phyloP scores from a whole-genome alignment of 495 filamentous ascomycete species.

The Neurospora sp. region DNA sequence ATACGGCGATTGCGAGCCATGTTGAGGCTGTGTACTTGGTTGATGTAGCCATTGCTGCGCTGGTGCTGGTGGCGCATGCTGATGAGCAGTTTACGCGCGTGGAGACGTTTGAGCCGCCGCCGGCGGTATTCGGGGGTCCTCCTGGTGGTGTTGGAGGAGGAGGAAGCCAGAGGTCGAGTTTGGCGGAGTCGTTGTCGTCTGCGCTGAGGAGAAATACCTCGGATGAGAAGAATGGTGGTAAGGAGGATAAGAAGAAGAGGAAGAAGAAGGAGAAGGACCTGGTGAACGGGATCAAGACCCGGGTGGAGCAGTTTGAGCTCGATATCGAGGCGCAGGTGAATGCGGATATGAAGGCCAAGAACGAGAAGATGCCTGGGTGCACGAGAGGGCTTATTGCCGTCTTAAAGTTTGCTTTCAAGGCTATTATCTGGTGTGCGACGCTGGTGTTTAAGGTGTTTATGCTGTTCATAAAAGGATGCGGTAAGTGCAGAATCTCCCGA shows the following conservation, averaged over 20 bases:
- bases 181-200: slow-evolving; percentile 1
- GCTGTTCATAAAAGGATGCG: slow-evolving; percentile 27
- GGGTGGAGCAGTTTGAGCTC: slow-evolving; percentile 45
- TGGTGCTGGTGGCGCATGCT: slow-evolving; percentile 57
- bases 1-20: slow-evolving; percentile 39
- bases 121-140: slow-evolving; percentile 16
- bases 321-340: slow-evolving; percentile 43
- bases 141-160: slow-evolving; percentile 5
- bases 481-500: slow-evolving; percentile 28
- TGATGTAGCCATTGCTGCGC: slow-evolving; percentile 61
- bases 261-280: slow-evolving; percentile 8
- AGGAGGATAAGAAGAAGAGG: slow-evolving; percentile 12
- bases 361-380: slow-evolving; percentile 31
- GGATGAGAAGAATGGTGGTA: slow-evolving; percentile 7
- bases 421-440: slow-evolving; percentile 35
- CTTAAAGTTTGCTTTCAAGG: slow-evolving; percentile 33
- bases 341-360: slow-evolving; percentile 31
- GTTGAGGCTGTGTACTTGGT: slow-evolving; percentile 59
- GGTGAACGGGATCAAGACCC: slow-evolving; percentile 13
- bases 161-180: slow-evolving; percentile 19
- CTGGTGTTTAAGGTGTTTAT: slow-evolving; percentile 33
- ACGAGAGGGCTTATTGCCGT: slow-evolving; percentile 30
- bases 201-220: slow-evolving; percentile 8
- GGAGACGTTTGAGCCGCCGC: slow-evolving; percentile 45
- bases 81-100: slow-evolving; percentile 40